Evolutionary conservation across 2,329 filamentous ascomycete genomes (phyloP).

Genomic region (Domatiomyces catenatus): DNA sequence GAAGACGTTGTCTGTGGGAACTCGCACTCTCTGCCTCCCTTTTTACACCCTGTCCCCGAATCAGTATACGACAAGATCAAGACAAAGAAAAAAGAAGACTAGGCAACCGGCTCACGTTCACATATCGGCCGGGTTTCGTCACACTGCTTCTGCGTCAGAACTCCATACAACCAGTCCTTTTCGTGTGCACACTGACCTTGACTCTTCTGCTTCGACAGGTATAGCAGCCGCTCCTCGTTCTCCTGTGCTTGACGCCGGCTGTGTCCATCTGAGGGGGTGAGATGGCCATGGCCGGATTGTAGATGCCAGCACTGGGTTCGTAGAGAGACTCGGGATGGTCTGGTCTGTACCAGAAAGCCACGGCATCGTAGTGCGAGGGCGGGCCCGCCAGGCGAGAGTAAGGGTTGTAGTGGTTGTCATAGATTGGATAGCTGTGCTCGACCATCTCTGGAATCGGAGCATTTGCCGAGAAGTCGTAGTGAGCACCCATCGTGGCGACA

Average conservation of each 20-base stretch:
- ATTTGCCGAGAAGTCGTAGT: slow-evolving; percentile 14
- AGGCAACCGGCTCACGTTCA: slow-evolving; percentile 40
- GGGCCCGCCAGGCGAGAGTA: slow-evolving; percentile 13
- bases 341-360: slow-evolving; percentile 30
- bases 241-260: slow-evolving; percentile 69
- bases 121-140: slow-evolving; percentile 79
- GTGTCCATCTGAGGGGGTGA: slow-evolving; percentile 9
- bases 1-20: slow-evolving; percentile 59
- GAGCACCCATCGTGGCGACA: slow-evolving; percentile 13
- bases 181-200: slow-evolving; percentile 35
- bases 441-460: slow-evolving; percentile 11
- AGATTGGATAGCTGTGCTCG: slow-evolving; percentile 10
- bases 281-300: slow-evolving; percentile 14
- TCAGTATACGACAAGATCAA: slow-evolving; percentile 4
- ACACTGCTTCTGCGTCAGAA: slow-evolving; percentile 43
- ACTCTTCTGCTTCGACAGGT: slow-evolving; percentile 82
- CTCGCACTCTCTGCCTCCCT: slow-evolving; percentile 76
- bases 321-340: slow-evolving; percentile 18
- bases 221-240: slow-evolving; percentile 85
- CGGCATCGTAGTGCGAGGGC: slow-evolving; percentile 25
- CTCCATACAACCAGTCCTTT: slow-evolving; percentile 1
- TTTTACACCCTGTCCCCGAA: slow-evolving; percentile 54
- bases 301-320: slow-evolving; percentile 20
- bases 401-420: slow-evolving; percentile 18
- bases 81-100: background rate